phyloP scores from a whole-genome alignment of 73 alveolate species.

The Paramecium pentaurelia region DNA sequence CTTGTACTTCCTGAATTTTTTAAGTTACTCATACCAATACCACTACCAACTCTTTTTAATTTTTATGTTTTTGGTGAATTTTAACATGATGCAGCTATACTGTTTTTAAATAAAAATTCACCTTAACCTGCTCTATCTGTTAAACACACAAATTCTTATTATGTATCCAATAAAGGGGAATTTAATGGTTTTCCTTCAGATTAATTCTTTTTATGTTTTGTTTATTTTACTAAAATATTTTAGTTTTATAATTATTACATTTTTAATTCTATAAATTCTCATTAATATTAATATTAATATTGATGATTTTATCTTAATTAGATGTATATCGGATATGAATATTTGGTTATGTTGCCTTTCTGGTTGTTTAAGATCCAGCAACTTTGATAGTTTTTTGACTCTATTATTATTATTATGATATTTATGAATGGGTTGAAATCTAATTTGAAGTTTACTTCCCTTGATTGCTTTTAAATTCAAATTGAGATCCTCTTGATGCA shows the following conservation, averaged over 20 bases:
- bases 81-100: background rate
- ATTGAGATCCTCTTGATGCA: background rate
- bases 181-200: background rate
- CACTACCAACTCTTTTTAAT: background rate
- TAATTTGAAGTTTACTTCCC: background rate
- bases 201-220: background rate
- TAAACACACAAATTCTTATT: background rate
- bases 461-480: background rate
- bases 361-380: background rate
- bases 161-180: background rate
- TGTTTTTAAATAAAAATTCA: background rate
- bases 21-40: background rate
- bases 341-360: background rate
- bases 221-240: background rate
- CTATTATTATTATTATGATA: background rate
- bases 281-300: background rate
- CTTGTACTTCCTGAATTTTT: background rate
- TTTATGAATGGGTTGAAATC: background rate
- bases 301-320: background rate
- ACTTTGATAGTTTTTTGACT: background rate
- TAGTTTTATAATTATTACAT: background rate
- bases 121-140: background rate
- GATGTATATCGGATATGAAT: background rate
- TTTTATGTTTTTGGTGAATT: background rate
- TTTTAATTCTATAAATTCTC: background rate